phyloP scores from a whole-genome alignment of 208 protist species.

The Trypanosoma vivax region DNA sequence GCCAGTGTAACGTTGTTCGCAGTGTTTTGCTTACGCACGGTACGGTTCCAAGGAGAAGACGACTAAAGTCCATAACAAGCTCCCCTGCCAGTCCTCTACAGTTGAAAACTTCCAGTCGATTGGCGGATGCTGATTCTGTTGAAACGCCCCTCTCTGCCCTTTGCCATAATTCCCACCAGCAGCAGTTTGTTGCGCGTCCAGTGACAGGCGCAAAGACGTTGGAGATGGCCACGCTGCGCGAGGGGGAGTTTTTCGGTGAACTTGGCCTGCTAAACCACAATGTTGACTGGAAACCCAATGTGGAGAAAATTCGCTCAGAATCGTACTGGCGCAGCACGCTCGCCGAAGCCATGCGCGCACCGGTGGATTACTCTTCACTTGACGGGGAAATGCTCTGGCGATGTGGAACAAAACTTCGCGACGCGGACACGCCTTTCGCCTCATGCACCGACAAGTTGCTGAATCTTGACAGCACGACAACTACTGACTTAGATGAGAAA shows the following conservation, averaged over 20 bases:
- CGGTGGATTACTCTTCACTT: slow-evolving; percentile 4
- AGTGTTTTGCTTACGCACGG: slow-evolving; percentile 18
- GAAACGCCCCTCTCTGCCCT: no score
- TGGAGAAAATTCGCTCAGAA: slow-evolving; percentile 40
- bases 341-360: slow-evolving; percentile 8
- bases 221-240: slow-evolving; percentile 47
- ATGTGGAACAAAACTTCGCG: background rate
- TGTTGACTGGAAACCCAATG: slow-evolving; percentile 48
- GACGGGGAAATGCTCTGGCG: slow-evolving; percentile 13
- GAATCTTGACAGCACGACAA: no score
- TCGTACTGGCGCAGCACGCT: slow-evolving; percentile 55
- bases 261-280: slow-evolving; percentile 52
- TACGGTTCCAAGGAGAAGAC: background rate
- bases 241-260: slow-evolving; percentile 71
- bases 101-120: background rate
- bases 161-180: no score
- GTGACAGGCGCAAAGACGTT: slow-evolving; percentile 19
- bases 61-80: background rate
- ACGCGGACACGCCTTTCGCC: no score
- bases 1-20: slow-evolving; percentile 41
- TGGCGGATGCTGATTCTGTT: background rate
- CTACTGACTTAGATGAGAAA: background rate
- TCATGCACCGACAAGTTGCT: no score
- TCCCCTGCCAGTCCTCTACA: background rate
- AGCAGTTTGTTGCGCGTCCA: no score